Conservation (phyloP, 805 yeast genomes). For the Candida sithepensis region DNA sequence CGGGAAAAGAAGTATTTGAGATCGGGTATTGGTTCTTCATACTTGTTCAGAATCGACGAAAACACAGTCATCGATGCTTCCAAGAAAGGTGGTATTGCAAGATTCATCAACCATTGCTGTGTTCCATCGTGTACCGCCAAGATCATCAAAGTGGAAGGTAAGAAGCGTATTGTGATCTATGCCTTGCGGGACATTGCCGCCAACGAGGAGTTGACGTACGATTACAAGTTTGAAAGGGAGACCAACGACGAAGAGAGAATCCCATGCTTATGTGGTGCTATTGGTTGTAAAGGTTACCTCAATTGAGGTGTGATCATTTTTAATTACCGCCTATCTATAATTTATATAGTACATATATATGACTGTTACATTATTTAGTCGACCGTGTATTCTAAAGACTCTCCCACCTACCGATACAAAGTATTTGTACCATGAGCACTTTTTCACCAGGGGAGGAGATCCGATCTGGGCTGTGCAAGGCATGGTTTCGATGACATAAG, state of each 20-base stretch:
- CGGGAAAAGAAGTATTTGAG: conserved; percentile 81
- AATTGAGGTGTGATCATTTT: conserved; percentile 41
- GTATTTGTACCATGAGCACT: no score
- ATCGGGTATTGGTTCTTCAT: conserved; percentile 94
- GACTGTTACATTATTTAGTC: no score
- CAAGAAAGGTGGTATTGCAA: conserved; percentile 93
- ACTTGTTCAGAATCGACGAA: conserved; percentile 88
- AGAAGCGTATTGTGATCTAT: conserved; percentile 89
- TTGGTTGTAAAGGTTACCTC: conserved; percentile 88
- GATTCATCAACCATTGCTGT: conserved; percentile 97
- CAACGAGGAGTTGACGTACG: conserved; percentile 91
- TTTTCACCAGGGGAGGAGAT: no score
- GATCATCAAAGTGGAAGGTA: conserved; percentile 91
- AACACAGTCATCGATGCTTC: conserved; percentile 96
- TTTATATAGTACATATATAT: no score
- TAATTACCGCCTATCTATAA: no score
- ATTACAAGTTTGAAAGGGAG: conserved; percentile 92
- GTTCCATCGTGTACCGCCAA: conserved; percentile 97
- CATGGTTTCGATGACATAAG: no score
- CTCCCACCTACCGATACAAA: no score
- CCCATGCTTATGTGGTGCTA: conserved; percentile 92
- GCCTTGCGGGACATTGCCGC: conserved; percentile 85
- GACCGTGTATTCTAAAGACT: no score
- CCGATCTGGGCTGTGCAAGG: no score
- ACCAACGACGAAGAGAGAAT: conserved; percentile 83